Base-by-base conservation (phyloP, 805 yeast genomes). In the Vanderwaltozyma tropicalis region DNA sequence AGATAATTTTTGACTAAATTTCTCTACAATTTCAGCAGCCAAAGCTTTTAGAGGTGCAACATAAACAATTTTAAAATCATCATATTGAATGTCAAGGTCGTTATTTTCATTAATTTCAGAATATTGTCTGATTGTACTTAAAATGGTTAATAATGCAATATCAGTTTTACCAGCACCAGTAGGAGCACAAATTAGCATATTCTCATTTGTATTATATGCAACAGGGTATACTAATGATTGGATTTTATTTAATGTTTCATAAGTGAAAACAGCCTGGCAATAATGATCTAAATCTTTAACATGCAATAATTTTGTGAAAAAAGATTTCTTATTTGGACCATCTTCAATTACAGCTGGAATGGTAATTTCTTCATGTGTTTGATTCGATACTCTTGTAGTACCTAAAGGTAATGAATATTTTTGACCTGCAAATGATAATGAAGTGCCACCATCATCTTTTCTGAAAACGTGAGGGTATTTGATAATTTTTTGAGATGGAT, bases 81-180 rank as follows among this genome's bases (percentile, higher is more conserved):
- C 85, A 46, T 79, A 82, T 46, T 78, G 82, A 24, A 88, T 76
- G 47, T 80, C 80, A 25, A 74, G 50, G n/a, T 71, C 66, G 13
- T 71, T 67, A 7, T 68, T 64, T 4, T 63, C 71, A 1, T 69
- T 64, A 38, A 74, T 75, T 0, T 74, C 69, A 0, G 78, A 69
- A 55, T 71, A 80, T 53, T 84, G 94, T 26, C 77, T 74, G 12
- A 89, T 78, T 0, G 92, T 74, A 50, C 82, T 89, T 37, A 88
- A 63, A 44, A 88, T 77, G 0, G 96, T 68, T 28, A 88, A 63
- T 41, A 88, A 61, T 0, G 96, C 96, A 20, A 88, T 89, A 59
- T 88, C 96, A 0, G 96, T 88, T 55, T 88, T 88, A 72, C 96
- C 96, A 5, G 96, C 95, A 69, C 96, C 96, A 0, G 96, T 88